phyloP scores from a whole-genome alignment of 2,329 filamentous ascomycete genomes.

The Elsinoe perseae region DNA sequence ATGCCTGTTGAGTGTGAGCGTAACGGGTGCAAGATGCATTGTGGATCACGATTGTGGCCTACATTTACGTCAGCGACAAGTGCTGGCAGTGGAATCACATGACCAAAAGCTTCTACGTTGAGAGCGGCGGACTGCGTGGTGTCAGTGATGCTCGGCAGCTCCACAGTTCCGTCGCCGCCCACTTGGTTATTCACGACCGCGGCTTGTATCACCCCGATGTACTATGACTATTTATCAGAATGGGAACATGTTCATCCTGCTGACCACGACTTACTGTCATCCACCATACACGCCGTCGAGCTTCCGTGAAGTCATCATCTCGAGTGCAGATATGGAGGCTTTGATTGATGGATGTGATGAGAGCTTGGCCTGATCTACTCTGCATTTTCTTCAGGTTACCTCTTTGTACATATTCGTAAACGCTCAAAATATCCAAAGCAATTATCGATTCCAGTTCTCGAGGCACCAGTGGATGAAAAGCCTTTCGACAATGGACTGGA shows the following conservation, averaged over 20 bases:
- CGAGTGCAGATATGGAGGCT: conserved; percentile 36
- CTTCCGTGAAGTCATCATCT: conserved; percentile 37
- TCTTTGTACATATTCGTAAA: conserved; percentile 48
- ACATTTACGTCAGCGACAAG: background rate
- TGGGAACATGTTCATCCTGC: background rate
- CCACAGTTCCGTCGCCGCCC: background rate
- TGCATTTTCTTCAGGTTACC: conserved; percentile 49
- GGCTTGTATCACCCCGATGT: conserved; percentile 44
- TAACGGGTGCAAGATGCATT: no score
- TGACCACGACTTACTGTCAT: conserved; percentile 37
- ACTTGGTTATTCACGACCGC: conserved; percentile 39
- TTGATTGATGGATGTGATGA: conserved; percentile 41
- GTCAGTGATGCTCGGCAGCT: background rate
- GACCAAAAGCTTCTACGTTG: background rate
- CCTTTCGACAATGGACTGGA: conserved; percentile 29
- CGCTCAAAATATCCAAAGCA: conserved; percentile 42
- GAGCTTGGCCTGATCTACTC: conserved; percentile 41
- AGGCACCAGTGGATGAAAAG: conserved; percentile 41
- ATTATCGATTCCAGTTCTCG: conserved; percentile 43
- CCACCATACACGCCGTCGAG: conserved; percentile 45
- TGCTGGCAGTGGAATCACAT: background rate
- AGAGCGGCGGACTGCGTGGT: background rate
- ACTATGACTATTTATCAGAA: conserved; percentile 27
- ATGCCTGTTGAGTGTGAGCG: background rate
- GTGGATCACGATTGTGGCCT: background rate